These are phyloP conservation scores for Blakeslea trispora DNA, from an alignment of 371 early-diverging fungal species.

Conservation along the genomic window DNA sequence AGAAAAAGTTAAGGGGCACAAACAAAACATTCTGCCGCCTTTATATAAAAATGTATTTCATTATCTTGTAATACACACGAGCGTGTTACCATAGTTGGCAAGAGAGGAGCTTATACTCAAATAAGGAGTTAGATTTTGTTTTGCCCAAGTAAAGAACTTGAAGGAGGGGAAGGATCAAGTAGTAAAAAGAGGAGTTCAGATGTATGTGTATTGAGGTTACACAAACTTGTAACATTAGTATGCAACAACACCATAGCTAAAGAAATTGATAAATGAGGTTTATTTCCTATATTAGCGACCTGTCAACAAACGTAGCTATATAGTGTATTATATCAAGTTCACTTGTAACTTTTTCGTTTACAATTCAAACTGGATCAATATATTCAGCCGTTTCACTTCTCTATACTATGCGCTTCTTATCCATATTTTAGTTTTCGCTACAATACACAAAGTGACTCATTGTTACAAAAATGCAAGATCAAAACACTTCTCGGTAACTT, in stretches of 20 bases:
- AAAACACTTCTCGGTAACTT: neutral
- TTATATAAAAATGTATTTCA: constrained; percentile 10
- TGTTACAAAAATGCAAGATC: neutral
- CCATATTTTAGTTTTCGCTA: neutral
- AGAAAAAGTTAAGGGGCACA: constrained; percentile 2
- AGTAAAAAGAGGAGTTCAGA: constrained; percentile 1
- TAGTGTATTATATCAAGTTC: neutral
- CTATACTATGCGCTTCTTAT: neutral
- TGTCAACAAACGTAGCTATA: constrained; percentile 2
- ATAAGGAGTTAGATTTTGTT: constrained; percentile 1
- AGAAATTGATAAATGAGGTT: constrained; percentile 1
- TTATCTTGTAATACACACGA: constrained; percentile 15
- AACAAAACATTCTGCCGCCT: too few species aligned
- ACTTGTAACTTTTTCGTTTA: too few species aligned
- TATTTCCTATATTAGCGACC: constrained; percentile 14
- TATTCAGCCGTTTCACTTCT: neutral
- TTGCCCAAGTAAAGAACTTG: neutral
- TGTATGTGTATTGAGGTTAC: constrained; percentile 10
- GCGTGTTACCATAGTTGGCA: constrained; percentile 10
- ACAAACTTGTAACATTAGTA: constrained; percentile 21
- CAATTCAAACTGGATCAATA: neutral
- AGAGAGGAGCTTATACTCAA: constrained; percentile 3
- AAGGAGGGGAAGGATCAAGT: constrained; percentile 8
- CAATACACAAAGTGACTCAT: neutral
- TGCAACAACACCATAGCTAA: constrained; percentile 3